Evolutionary conservation across 169 alveolate genomes (phyloP), one percentile per base, ranked within the genome.

Genomic region (Cryptosporidium viatorum): DNA sequence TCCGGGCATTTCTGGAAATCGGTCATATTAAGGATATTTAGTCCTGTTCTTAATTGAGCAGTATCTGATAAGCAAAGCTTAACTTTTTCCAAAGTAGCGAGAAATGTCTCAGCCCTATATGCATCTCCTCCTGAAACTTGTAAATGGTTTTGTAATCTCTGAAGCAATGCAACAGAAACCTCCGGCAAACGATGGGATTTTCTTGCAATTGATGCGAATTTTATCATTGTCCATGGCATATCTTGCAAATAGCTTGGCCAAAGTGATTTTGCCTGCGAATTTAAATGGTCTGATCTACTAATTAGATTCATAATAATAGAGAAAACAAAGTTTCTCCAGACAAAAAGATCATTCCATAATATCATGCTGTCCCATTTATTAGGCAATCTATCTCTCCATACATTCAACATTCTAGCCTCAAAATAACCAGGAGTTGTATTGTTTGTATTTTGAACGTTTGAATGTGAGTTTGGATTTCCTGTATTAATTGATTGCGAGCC

Each of bases 381-480:
- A 9, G 95, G 95, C 43, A 93, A 50, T 21, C 95, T 68, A 55
- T 85, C 86, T 18, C 95, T 86, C 95, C 95, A 93, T 65, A 92
- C 92, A 50, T 70, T 71, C 35, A 93, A 55, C 69, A 80, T 80
- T 41, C 89, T 80, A 18, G 89, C 89, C 45, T 80, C 89, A 50
- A 80, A 80, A 80, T 80, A 80, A 2, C 89, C 89, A 9, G 89
- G 89, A 0, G 89, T 43, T 18, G 89, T 62, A 21, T 43, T 45
- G 39, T 21, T 70, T 23, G 65, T 45, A 70, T 45, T 41, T 29
- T 48, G 67, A n/a, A 29, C 39, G 39, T 70, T 70, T 41, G 67
- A 70, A 7, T 45, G 65, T 3, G 59, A 45, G 21, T n/a, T 69
- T 69, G 29, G 84, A 26, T 21, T 29, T 18, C 16, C 48, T 33